Percentiles rank a stretch among this genome's conserved stretches.
phyloP scores from a whole-genome alignment of 2,329 filamentous ascomycete genomes.

The Pseudogymnoascus sp. region DNA sequence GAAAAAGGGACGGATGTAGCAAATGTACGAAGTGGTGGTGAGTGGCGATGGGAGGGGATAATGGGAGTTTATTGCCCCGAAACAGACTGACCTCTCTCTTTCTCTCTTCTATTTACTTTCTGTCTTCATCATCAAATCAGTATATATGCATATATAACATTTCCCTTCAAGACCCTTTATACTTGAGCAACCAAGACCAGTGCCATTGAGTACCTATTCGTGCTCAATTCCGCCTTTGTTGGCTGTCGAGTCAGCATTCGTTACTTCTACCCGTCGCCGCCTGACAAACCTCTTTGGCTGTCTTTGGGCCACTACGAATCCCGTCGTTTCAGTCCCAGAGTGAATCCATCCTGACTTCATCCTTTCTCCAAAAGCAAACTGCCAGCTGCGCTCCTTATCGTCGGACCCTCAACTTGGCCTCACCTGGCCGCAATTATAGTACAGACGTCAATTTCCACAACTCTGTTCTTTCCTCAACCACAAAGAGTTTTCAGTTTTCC shows the following conservation, averaged over 20 bases:
- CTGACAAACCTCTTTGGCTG: not conserved
- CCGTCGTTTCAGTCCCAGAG: not conserved
- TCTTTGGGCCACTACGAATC: not conserved
- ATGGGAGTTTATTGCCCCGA: not conserved
- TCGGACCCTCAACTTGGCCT: not conserved
- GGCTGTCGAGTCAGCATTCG: conserved; percentile 5
- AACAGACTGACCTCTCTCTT: not conserved
- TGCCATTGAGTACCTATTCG: not conserved
- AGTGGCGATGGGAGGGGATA: not conserved
- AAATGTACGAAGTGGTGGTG: not conserved
- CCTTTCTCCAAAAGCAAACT: not conserved
- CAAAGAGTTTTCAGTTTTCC: not conserved
- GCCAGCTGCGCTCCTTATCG: not conserved
- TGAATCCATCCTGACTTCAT: not conserved
- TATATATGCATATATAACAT: not conserved
- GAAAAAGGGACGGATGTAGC: conserved; percentile 1
- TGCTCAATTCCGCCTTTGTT: conserved; percentile 2
- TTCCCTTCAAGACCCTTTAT: not conserved
- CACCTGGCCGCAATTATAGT: not conserved
- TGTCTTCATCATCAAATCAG: not conserved
- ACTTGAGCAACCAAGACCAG: not conserved
- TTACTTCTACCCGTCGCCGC: conserved; percentile 5
- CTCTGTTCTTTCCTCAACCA: not conserved
- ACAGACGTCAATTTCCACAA: not conserved
- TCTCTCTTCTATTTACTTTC: not conserved